Percentiles rank a stretch among this genome's conserved stretches.
Evolutionary conservation across 352 stramenopile species (phyloP).

Genomic region (Phytophthora hybrid): DNA sequence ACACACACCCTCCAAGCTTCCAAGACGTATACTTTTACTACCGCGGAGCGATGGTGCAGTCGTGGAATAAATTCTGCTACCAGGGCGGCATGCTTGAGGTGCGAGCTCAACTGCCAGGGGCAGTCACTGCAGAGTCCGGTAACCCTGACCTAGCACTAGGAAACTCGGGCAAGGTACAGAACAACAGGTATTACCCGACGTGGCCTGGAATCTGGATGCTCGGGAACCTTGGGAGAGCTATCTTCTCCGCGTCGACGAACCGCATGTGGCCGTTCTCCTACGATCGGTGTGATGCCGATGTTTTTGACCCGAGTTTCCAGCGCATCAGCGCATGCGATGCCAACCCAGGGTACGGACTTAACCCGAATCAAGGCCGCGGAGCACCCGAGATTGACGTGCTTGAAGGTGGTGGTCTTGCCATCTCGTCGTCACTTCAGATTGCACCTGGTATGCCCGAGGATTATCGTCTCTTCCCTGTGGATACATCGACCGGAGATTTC

Average conservation of each 20-base stretch:
- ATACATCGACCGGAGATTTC: constrained; percentile 28
- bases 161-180: constrained; percentile 43
- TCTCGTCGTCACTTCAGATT: constrained; percentile 93
- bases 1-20: constrained; percentile 51
- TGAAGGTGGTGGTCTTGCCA: constrained; percentile 79
- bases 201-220: constrained; percentile 96
- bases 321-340: constrained; percentile 82
- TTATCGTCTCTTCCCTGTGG: constrained; percentile 36
- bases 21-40: constrained; percentile 60
- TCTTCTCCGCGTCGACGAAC: constrained; percentile 91
- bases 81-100: constrained; percentile 93
- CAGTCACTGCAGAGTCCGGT: constrained; percentile 45
- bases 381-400: constrained; percentile 95
- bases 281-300: constrained; percentile 78
- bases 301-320: constrained; percentile 51
- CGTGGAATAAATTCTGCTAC: constrained; percentile 97
- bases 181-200: constrained; percentile 64
- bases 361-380: constrained; percentile 84
- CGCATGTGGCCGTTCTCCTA: constrained; percentile 96
- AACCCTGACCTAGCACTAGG: constrained; percentile 51
- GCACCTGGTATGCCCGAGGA: constrained; percentile 67
- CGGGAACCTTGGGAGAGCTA: constrained; percentile 92
- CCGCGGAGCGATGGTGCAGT: constrained; percentile 91
- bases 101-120: constrained; percentile 87
- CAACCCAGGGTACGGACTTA: constrained; percentile 90